phyloP scores from a whole-genome alignment of 768 basidiomycete genomes.

The Sarcodon aspratus region DNA sequence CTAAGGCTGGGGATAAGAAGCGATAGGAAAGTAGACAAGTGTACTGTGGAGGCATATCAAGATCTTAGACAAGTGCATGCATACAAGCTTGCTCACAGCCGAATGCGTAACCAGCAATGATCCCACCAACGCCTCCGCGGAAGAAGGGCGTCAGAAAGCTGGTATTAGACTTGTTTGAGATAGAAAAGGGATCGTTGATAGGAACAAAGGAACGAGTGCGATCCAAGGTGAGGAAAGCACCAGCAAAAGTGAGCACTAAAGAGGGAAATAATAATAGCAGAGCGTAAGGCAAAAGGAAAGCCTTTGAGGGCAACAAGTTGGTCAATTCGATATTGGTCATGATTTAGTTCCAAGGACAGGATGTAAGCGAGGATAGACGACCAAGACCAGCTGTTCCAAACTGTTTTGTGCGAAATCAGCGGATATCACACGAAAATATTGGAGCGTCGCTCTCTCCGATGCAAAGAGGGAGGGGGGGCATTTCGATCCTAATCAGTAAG shows the following conservation, averaged over 20 bases:
- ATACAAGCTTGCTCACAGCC: constrained; percentile 32
- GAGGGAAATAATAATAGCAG: constrained; percentile 53
- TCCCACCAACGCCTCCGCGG: constrained; percentile 55
- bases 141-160: constrained; percentile 27
- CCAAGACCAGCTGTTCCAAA: no score
- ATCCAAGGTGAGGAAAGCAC: constrained; percentile 63
- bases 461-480: no score
- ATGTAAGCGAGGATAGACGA: no score
- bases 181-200: constrained; percentile 16
- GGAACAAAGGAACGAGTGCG: constrained; percentile 53
- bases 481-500: no score
- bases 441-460: background rate
- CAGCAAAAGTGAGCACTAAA: constrained; percentile 46
- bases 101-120: constrained; percentile 45
- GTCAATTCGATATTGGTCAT: background rate
- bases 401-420: no score
- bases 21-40: constrained; percentile 47
- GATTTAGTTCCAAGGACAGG: no score
- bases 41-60: constrained; percentile 25
- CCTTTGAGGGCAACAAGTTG: constrained; percentile 32
- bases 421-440: background rate
- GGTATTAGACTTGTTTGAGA: constrained; percentile 14
- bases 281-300: constrained; percentile 43
- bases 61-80: constrained; percentile 2
- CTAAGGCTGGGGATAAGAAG: constrained; percentile 44